A percentile compares a stretch with the other conserved stretches of the same genome.
phyloP scores from a whole-genome alignment of 495 filamentous ascomycete genomes.

The Hypoxylon trugodes region DNA sequence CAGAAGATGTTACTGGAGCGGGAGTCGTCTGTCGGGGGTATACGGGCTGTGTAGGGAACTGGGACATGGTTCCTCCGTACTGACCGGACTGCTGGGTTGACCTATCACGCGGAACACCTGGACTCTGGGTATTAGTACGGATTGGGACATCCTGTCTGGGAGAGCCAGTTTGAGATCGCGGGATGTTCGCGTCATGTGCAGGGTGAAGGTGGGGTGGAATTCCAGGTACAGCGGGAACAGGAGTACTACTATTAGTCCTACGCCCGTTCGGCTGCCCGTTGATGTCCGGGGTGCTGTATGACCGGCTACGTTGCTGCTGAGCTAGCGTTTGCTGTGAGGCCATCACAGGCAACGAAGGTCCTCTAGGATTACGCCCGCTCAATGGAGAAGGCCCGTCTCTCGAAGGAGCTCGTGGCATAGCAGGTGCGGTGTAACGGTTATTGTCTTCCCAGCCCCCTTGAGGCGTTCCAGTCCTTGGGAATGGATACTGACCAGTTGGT shows the following conservation, averaged over 20 bases:
- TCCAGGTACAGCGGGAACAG: conserved; percentile 63
- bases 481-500: conserved; percentile 70
- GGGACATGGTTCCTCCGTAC: conserved; percentile 53
- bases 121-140: conserved; percentile 62
- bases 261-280: conserved; percentile 54
- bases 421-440: conserved; percentile 87
- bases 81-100: conserved; percentile 44
- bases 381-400: conserved; percentile 73
- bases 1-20: conserved; percentile 26
- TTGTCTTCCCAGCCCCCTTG: conserved; percentile 65
- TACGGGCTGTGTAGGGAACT: conserved; percentile 58
- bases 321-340: conserved; percentile 61
- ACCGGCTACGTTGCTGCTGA: conserved; percentile 66
- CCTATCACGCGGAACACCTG: conserved; percentile 56
- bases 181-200: conserved; percentile 63
- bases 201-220: conserved; percentile 65
- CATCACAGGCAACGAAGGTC: conserved; percentile 86
- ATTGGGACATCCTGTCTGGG: conserved; percentile 60
- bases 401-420: conserved; percentile 78
- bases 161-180: conserved; percentile 61
- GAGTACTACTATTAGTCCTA: conserved; percentile 45
- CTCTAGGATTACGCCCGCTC: conserved; percentile 72
- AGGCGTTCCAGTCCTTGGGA: conserved; percentile 76
- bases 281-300: conserved; percentile 71
- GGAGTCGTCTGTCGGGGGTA: conserved; percentile 56